phyloP scores from a whole-genome alignment of 2,329 filamentous ascomycete genomes.

The Ustulina deusta region DNA sequence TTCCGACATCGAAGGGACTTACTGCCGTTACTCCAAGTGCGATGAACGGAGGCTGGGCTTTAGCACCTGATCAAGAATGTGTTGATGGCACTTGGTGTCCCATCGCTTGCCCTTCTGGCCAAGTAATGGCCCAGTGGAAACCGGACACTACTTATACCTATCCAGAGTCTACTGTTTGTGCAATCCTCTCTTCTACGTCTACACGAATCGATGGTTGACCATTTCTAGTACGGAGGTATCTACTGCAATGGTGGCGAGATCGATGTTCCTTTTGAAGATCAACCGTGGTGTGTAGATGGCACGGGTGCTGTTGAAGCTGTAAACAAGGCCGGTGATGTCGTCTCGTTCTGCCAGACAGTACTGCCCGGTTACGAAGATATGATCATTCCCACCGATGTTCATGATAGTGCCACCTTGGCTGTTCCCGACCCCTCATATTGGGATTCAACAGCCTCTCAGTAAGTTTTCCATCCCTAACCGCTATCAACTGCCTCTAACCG shows the following conservation, averaged over 20 bases:
- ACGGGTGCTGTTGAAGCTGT: constrained; percentile 72
- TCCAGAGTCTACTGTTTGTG: constrained; percentile 77
- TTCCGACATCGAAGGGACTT: constrained; percentile 75
- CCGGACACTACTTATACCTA: constrained; percentile 75
- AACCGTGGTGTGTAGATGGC: constrained; percentile 77
- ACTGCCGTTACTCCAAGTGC: constrained; percentile 73
- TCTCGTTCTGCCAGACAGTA: constrained; percentile 84
- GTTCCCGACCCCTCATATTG: constrained; percentile 79
- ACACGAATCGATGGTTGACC: constrained; percentile 38
- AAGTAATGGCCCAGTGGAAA: constrained; percentile 85
- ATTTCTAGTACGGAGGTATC: constrained; percentile 75
- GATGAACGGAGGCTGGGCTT: constrained; percentile 80
- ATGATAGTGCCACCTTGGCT: constrained; percentile 69
- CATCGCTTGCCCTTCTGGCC: constrained; percentile 79
- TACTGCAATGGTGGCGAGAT: constrained; percentile 77
- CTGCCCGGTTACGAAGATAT: constrained; percentile 84
- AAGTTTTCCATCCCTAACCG: constrained; percentile 54
- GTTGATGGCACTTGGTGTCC: constrained; percentile 77
- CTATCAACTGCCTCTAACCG: constrained; percentile 32
- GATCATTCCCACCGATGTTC: constrained; percentile 81
- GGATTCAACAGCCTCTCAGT: constrained; percentile 80
- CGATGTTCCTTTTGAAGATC: constrained; percentile 74
- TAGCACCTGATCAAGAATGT: constrained; percentile 80
- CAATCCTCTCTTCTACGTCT: neutral
- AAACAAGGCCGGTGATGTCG: constrained; percentile 71